These are phyloP conservation scores for Claviceps purpurea DNA, from an alignment of 2,329 filamentous ascomycete genomes.

Conservation along the genomic window DNA sequence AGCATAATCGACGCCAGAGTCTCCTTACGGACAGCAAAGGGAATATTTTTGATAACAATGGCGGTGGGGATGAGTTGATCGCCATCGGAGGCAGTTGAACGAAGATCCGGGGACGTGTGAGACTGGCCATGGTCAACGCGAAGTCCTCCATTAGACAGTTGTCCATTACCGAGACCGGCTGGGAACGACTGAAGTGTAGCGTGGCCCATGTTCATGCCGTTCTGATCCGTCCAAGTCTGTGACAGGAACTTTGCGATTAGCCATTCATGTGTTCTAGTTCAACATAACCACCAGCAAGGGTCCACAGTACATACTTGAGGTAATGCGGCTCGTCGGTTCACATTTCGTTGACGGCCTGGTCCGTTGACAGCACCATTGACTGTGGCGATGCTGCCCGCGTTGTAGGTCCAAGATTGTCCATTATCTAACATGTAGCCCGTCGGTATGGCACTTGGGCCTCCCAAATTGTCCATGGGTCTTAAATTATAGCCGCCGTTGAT, in stretches of 20 bases:
- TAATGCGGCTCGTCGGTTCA: slow-evolving; percentile 46
- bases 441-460: slow-evolving; percentile 25
- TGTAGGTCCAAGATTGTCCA: slow-evolving; percentile 68
- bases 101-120: slow-evolving; percentile 27
- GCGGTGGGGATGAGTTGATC: slow-evolving; percentile 95
- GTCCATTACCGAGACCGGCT: slow-evolving; percentile 21
- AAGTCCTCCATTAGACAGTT: slow-evolving; percentile 27
- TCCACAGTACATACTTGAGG: slow-evolving; percentile 50
- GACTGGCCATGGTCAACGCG: slow-evolving; percentile 28
- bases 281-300: too few species aligned
- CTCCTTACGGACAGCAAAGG: slow-evolving; percentile 96
- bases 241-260: slow-evolving; percentile 2
- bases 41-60: slow-evolving; percentile 99
- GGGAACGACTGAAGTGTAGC: slow-evolving; percentile 22
- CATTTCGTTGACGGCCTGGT: slow-evolving; percentile 40
- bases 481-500: slow-evolving; percentile 43
- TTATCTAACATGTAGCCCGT: slow-evolving; percentile 47
- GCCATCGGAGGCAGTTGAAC: slow-evolving; percentile 36
- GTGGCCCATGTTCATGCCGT: slow-evolving; percentile 28
- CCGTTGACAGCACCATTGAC: slow-evolving; percentile 53
- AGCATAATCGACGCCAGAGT: slow-evolving; percentile 88
- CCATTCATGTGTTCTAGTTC: neutral
- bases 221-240: slow-evolving; percentile 39
- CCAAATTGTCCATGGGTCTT: slow-evolving; percentile 42
- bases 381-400: slow-evolving; percentile 50